Base-by-base conservation (phyloP, 768 basidiomycete species). In the Kondoa subrosea region DNA sequence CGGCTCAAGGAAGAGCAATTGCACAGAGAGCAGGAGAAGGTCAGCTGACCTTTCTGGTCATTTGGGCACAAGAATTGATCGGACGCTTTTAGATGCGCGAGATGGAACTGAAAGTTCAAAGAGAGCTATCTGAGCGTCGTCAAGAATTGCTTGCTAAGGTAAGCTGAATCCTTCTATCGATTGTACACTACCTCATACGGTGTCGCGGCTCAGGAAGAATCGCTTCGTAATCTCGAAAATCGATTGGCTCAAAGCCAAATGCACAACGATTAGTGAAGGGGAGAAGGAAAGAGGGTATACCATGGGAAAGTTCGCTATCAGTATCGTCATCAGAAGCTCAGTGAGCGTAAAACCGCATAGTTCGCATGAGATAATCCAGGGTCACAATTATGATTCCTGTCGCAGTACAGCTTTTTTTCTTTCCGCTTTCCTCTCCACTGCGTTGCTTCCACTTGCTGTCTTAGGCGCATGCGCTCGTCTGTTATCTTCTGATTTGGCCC, bases 1-100 rank as follows among this genome's bases (percentile, higher is more conserved):
- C 87, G 93, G 67, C 85, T 97, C 80, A 97, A 97, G 81, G 95
- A 97, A 80, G 95, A 99, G 77, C 95, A 97, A 77, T 85, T 99
- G 68, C 86, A 92, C 73, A 81, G 88, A 69, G 95, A 99, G 77
- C 91, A 95, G 80, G 91, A 95, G 81, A 93, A 93, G 82, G 87
- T 88, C 40, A 68, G 62, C 62, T 67, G 66, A 61, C 29, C 2
- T 25, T 70, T 3, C 25, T 63, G n/a, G n/a, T n/a, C n/a, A n/a
- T n/a, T n/a, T n/a, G n/a, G n/a, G n/a, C n/a, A n/a, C n/a, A 15
- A 26, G 29, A n/a, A 50, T 16, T 15, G 27, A 3, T 34, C 56
- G 26, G 17, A 50, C 31, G 17, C 21, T 34, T 66, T 64, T 68
- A 69, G 57, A 82, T 99, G 72, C 90, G 93, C 70, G 95, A 99